Evolutionary conservation across 2,329 filamentous ascomycete genomes (phyloP).

Genomic region (Chaetomiaceae sp.): DNA sequence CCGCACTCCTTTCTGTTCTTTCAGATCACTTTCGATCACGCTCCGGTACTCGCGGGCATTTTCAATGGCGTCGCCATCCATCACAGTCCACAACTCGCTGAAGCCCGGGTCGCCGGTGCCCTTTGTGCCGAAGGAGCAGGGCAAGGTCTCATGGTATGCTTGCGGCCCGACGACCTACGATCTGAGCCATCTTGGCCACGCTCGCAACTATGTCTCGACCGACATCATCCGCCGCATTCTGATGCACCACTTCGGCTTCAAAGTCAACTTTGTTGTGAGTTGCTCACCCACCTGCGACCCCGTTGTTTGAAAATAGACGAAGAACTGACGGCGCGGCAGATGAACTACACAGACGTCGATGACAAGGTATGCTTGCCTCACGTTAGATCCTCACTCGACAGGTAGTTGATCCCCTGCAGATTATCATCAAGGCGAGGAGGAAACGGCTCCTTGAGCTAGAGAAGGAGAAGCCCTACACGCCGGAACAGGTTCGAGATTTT

Average conservation of each 20-base stretch:
- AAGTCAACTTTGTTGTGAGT: constrained; percentile 65
- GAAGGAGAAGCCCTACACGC: constrained; percentile 58
- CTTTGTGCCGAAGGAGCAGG: constrained; percentile 65
- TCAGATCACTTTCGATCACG: constrained; percentile 11
- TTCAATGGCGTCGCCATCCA: constrained; percentile 44
- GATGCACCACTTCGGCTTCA: constrained; percentile 74
- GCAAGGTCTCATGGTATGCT: constrained; percentile 77
- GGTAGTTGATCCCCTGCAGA: constrained; percentile 31
- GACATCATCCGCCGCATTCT: constrained; percentile 83
- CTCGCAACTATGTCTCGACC: constrained; percentile 79
- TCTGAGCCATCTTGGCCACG: constrained; percentile 75
- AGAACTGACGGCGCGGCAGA: constrained; percentile 30
- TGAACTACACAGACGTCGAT: constrained; percentile 80
- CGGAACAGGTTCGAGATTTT: constrained; percentile 41
- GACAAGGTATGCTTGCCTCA: constrained; percentile 21
- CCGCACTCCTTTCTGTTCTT: constrained; percentile 12
- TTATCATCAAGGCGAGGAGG: constrained; percentile 61
- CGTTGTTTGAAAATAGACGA: background rate
- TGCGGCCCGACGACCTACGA: constrained; percentile 86
- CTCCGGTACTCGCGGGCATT: constrained; percentile 10
- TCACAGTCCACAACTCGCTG: constrained; percentile 77
- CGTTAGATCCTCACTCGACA: background rate
- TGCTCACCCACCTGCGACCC: background rate
- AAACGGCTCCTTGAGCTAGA: constrained; percentile 75
- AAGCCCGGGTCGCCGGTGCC: constrained; percentile 64